Evolutionary conservation across 2,329 filamentous ascomycete genomes (phyloP).

Genomic region (Orbilia quercus): DNA sequence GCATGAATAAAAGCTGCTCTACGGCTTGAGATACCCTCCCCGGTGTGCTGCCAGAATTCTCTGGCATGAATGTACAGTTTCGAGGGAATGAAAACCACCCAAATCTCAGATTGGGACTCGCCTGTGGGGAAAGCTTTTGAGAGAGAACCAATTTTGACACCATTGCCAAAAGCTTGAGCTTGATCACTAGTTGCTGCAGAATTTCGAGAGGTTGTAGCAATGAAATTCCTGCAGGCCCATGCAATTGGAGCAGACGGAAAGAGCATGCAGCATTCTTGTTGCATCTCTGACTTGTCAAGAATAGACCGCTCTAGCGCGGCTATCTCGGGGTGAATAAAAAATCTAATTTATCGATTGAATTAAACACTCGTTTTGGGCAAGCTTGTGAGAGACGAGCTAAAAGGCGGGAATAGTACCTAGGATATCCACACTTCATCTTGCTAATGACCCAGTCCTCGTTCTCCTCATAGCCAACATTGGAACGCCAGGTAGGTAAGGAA

Average conservation of each 20-base stretch:
- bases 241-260: slow-evolving; percentile 80
- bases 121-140: slow-evolving; percentile 57
- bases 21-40: slow-evolving; percentile 90
- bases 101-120: slow-evolving; percentile 65
- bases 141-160: slow-evolving; percentile 16
- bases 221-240: slow-evolving; percentile 78
- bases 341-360: slow-evolving; percentile 67
- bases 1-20: slow-evolving; percentile 88
- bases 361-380: not conserved
- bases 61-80: slow-evolving; percentile 80
- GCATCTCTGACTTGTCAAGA: slow-evolving; percentile 71
- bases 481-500: slow-evolving; percentile 89
- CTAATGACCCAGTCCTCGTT: slow-evolving; percentile 85
- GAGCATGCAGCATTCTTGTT: slow-evolving; percentile 78
- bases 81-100: slow-evolving; percentile 73
- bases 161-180: not conserved
- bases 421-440: slow-evolving; percentile 90
- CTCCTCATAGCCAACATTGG: slow-evolving; percentile 94
- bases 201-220: slow-evolving; percentile 63
- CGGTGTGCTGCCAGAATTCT: slow-evolving; percentile 96
- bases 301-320: slow-evolving; percentile 77
- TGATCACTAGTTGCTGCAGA: not conserved
- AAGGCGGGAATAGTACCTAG: slow-evolving; percentile 69
- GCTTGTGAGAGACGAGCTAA: not conserved
- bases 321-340: slow-evolving; percentile 90